Conservation (phyloP, 208 protist species). For the Leptomonas pyrrhocoris region DNA sequence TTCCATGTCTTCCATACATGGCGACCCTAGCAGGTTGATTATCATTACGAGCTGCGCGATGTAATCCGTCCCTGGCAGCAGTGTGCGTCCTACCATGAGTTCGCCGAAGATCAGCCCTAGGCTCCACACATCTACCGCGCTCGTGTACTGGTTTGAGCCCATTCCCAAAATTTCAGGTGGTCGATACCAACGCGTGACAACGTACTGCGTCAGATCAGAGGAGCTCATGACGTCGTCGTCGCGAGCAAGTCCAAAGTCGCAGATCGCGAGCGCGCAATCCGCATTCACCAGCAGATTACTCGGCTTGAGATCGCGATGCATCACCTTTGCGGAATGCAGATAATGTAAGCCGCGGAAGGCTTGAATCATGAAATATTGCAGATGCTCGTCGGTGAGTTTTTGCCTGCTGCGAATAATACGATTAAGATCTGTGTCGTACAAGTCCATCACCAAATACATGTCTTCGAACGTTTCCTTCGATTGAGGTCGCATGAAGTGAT, state of each 20-base stretch:
- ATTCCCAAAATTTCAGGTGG: conserved; percentile 98
- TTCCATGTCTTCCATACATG: conserved; percentile 78
- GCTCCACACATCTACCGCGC: conserved; percentile 97
- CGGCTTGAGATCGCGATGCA: conserved; percentile 97
- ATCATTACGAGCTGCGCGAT: conserved; percentile 87
- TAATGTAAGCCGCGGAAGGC: conserved; percentile 96
- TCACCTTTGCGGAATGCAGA: conserved; percentile 96
- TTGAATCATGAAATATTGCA: conserved; percentile 99
- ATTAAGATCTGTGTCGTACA: conserved; percentile 98
- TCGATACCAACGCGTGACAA: conserved; percentile 99
- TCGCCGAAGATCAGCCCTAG: conserved; percentile 98
- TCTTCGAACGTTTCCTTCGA: conserved; percentile 79
- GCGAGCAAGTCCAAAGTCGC: conserved; percentile 93
- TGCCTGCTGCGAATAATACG: conserved; percentile 96
- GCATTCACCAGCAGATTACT: conserved; percentile 96
- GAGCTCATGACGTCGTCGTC: conserved; percentile 68
- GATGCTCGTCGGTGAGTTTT: conserved; percentile 96
- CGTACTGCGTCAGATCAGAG: conserved; percentile 95
- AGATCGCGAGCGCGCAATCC: conserved; percentile 95
- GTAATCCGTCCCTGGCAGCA: conserved; percentile 93
- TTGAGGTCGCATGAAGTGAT: conserved; percentile 84
- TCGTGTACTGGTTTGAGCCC: conserved; percentile 93
- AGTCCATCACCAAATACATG: conserved; percentile 91
- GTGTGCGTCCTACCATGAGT: conserved; percentile 96
- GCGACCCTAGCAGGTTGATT: conserved; percentile 81